Conservation (phyloP, 768 basidiomycete species). For the Pholiota conissans region DNA sequence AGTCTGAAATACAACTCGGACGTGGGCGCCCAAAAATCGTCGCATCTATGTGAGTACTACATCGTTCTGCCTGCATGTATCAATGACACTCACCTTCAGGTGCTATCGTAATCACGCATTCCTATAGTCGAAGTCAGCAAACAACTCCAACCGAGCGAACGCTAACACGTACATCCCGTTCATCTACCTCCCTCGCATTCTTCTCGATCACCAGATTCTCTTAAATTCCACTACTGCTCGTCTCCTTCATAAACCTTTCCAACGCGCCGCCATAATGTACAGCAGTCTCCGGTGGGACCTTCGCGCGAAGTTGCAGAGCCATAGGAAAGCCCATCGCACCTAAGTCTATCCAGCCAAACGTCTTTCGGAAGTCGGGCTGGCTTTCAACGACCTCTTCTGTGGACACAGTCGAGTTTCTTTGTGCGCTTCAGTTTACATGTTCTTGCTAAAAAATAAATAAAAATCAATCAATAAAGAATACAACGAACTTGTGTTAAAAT, state of each 20-base stretch:
- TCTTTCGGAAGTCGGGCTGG: constrained; percentile 10
- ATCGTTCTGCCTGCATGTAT: no score
- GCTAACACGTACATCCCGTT: constrained; percentile 30
- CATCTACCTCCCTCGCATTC: constrained; percentile 34
- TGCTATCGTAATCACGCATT: constrained; percentile 40
- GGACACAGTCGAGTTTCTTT: background rate
- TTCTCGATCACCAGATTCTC: constrained; percentile 20
- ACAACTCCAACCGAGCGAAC: background rate
- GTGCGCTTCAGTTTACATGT: no score
- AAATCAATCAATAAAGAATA: no score
- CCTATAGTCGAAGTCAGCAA: no score
- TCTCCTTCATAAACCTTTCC: constrained; percentile 27
- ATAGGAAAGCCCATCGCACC: constrained; percentile 48
- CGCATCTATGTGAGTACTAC: background rate
- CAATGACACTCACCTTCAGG: no score
- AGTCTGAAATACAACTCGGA: constrained; percentile 36
- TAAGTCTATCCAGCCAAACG: constrained; percentile 40
- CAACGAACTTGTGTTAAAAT: no score
- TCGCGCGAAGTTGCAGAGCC: constrained; percentile 35
- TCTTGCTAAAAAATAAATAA: no score
- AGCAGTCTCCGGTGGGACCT: constrained; percentile 27
- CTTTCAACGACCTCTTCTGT: background rate
- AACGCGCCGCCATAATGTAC: constrained; percentile 25
- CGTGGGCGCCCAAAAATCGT: constrained; percentile 32
- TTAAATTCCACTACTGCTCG: background rate